Percentiles rank a stretch among this genome's conserved stretches.
These are phyloP conservation scores for Gastrolobium bilobum DNA, from an alignment of 306 rosid genomes.

Conservation along the genomic window DNA sequence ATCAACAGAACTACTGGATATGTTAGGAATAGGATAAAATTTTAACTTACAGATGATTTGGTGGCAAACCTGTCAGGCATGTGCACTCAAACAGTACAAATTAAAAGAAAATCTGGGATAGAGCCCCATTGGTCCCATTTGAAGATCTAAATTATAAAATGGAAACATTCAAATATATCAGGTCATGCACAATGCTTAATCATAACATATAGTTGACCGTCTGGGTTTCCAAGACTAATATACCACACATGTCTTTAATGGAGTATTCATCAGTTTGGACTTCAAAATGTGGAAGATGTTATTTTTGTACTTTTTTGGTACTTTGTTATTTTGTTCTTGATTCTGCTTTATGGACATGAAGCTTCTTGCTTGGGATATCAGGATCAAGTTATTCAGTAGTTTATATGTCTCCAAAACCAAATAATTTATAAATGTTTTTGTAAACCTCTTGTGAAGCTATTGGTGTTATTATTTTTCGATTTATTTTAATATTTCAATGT, in stretches of 20 bases:
- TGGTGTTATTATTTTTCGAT: background rate
- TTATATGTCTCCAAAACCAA: background rate
- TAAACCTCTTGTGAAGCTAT: background rate
- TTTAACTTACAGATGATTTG: background rate
- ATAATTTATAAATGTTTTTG: background rate
- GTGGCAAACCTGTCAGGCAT: background rate
- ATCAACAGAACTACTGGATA: background rate
- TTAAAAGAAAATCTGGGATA: background rate
- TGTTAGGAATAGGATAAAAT: conserved; percentile 7
- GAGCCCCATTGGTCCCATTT: background rate
- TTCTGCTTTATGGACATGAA: conserved; percentile 2
- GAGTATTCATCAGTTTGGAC: background rate
- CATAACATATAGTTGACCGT: background rate
- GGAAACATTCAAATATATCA: background rate
- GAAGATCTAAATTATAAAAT: background rate
- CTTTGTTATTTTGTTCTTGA: background rate
- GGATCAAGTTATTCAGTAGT: background rate
- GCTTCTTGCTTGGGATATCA: background rate
- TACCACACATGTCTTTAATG: background rate
- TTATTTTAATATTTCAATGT: background rate
- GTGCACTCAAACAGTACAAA: background rate
- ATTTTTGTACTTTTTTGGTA: background rate
- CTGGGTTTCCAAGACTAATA: background rate
- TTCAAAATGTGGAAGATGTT: background rate
- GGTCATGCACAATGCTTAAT: background rate